Conservation (phyloP, 176 grass and related monocot species). For the Oryza meridionalis region DNA sequence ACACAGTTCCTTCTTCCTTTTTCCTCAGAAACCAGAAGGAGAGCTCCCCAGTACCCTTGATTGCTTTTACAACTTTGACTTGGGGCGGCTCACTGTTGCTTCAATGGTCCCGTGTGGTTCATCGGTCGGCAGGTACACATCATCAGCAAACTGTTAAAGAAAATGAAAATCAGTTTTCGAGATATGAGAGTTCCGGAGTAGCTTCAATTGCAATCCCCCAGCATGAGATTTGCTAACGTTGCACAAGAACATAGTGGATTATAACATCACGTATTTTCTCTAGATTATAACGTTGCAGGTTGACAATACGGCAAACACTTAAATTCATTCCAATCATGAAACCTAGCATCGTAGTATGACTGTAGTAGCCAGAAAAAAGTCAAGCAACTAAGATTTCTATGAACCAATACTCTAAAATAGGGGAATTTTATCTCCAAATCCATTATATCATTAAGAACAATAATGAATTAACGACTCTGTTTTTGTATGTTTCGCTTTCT, state of each 20-base stretch:
- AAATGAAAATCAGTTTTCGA: too few relatives aligned
- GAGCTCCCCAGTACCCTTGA: neutral
- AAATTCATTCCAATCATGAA: neutral
- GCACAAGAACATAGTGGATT: neutral
- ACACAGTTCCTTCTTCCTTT: neutral
- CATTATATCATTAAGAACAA: neutral
- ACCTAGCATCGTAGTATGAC: too few relatives aligned
- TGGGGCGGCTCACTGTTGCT: slow-evolving; percentile 70
- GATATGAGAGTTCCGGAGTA: neutral
- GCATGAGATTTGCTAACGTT: neutral
- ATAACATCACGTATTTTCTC: neutral
- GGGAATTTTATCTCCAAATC: neutral
- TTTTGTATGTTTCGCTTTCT: too few relatives aligned
- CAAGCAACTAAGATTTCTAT: neutral
- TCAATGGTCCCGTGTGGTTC: slow-evolving; percentile 97
- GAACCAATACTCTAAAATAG: neutral
- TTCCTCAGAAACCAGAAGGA: neutral
- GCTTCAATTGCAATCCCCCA: neutral
- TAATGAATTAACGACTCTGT: too few relatives aligned
- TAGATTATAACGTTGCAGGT: neutral
- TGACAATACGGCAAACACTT: neutral
- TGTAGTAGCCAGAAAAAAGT: neutral
- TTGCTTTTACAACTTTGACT: slow-evolving; percentile 68
- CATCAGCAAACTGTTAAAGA: slow-evolving; percentile 74
- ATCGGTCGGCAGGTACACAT: slow-evolving; percentile 88